A percentile compares a stretch with the other conserved stretches of the same genome.
These are phyloP conservation scores for Meripilus lineatus DNA, from an alignment of 1,284 basidiomycete species.

Conservation along the genomic window DNA sequence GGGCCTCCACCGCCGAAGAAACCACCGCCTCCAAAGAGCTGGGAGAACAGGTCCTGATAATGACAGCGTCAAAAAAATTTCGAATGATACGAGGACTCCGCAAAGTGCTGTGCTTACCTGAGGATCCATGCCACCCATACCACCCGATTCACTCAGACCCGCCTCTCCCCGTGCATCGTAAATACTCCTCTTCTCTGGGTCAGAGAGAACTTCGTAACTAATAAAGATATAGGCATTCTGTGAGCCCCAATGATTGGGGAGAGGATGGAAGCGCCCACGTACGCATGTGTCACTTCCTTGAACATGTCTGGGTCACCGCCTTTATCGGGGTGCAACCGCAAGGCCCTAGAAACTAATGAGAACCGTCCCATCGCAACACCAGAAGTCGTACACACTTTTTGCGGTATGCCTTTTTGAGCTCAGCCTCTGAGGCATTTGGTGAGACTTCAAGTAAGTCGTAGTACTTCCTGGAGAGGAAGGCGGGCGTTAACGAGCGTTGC, in stretches of 20 bases:
- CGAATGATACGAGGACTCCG: neutral
- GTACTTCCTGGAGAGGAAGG: constrained; percentile 60
- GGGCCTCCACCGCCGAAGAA: constrained; percentile 53
- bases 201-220: constrained; percentile 93
- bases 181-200: constrained; percentile 77
- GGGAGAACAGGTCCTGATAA: constrained; percentile 90
- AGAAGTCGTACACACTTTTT: constrained; percentile 64
- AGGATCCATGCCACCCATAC: constrained; percentile 95
- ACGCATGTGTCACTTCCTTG: constrained; percentile 98
- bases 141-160: constrained; percentile 83
- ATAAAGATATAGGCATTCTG: too few species aligned
- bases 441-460: constrained; percentile 84
- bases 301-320: constrained; percentile 96
- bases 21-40: constrained; percentile 82
- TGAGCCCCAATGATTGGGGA: neutral
- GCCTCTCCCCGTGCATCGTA: constrained; percentile 96
- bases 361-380: too few species aligned
- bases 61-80: neutral
- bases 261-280: constrained; percentile 27
- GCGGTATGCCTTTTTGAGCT: constrained; percentile 93
- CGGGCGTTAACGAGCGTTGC: neutral
- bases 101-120: constrained; percentile 45
- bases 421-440: constrained; percentile 72
- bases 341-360: constrained; percentile 56
- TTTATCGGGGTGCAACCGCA: constrained; percentile 93